phyloP scores from a whole-genome alignment of 179 eudicot species.

The Sideroxylon spinosum region DNA sequence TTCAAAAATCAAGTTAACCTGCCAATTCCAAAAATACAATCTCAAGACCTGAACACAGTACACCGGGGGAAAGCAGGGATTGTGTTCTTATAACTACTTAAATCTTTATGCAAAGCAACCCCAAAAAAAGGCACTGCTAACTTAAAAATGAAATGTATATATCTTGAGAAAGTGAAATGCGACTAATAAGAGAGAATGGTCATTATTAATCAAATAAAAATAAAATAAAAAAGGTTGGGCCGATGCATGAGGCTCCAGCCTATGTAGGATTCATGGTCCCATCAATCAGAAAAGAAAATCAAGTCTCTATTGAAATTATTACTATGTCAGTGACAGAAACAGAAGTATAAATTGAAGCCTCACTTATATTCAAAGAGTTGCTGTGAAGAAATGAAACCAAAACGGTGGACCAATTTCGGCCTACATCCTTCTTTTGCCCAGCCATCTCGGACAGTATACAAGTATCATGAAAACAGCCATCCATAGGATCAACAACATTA shows the following conservation, averaged over 20 bases:
- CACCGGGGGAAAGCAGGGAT: no score
- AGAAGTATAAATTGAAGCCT: conserved; percentile 21
- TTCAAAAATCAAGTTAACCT: no score
- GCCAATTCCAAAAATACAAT: no score
- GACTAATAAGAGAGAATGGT: not conserved
- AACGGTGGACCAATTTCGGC: conserved; percentile 29
- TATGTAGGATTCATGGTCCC: no score
- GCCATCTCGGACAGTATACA: conserved; percentile 25
- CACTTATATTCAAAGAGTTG: conserved; percentile 66
- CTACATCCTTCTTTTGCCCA: conserved; percentile 22
- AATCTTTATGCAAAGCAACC: not conserved
- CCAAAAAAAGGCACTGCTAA: not conserved
- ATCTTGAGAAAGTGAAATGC: not conserved
- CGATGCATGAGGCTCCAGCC: no score
- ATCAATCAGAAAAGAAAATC: not conserved
- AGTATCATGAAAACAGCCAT: conserved; percentile 20
- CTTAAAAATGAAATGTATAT: not conserved
- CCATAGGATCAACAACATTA: conserved; percentile 24
- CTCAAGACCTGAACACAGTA: no score
- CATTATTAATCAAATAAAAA: no score
- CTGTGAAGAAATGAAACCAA: conserved; percentile 68
- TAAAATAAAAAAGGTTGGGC: no score
- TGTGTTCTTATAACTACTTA: no score
- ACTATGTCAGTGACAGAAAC: not conserved
- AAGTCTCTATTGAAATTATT: not conserved